These are phyloP conservation scores for Colletotrichum orbiculare DNA, from an alignment of 2,329 filamentous ascomycete species.

Conservation along the genomic window DNA sequence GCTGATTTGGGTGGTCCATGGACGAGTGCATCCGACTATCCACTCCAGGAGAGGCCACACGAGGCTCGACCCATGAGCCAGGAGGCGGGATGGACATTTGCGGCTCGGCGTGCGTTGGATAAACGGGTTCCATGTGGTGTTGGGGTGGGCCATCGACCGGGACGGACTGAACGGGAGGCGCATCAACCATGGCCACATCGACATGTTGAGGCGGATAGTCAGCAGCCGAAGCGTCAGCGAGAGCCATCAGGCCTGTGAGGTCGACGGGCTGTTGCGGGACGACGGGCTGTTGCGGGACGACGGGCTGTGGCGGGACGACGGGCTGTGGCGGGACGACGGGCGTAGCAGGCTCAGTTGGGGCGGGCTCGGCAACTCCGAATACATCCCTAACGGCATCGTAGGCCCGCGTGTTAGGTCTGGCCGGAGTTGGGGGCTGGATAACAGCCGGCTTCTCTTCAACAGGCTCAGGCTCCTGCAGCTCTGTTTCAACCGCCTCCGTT, in stretches of 20 bases:
- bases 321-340: conserved; percentile 12
- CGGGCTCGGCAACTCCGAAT: conserved; percentile 46
- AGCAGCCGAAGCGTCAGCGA: conserved; percentile 27
- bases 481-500: conserved; percentile 22
- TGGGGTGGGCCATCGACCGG: conserved; percentile 17
- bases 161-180: conserved; percentile 5
- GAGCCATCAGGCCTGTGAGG: conserved; percentile 19
- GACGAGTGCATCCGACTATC: conserved; percentile 23
- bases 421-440: conserved; percentile 28
- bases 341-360: conserved; percentile 29
- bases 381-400: conserved; percentile 53
- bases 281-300: conserved; percentile 5
- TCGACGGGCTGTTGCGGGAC: conserved; percentile 17
- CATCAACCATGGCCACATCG: conserved; percentile 26
- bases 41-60: conserved; percentile 23
- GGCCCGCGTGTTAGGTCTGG: conserved; percentile 33
- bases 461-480: conserved; percentile 12
- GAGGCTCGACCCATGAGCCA: conserved; percentile 26
- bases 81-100: conserved; percentile 18
- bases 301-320: conserved; percentile 3
- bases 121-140: conserved; percentile 24
- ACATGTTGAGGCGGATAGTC: conserved; percentile 11
- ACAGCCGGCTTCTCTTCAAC: conserved; percentile 25
- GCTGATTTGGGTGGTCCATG: conserved; percentile 29
- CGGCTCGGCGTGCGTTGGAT: conserved; percentile 20